Base-by-base conservation (phyloP, 352 stramenopile species). In the Globisporangium irregulare region DNA sequence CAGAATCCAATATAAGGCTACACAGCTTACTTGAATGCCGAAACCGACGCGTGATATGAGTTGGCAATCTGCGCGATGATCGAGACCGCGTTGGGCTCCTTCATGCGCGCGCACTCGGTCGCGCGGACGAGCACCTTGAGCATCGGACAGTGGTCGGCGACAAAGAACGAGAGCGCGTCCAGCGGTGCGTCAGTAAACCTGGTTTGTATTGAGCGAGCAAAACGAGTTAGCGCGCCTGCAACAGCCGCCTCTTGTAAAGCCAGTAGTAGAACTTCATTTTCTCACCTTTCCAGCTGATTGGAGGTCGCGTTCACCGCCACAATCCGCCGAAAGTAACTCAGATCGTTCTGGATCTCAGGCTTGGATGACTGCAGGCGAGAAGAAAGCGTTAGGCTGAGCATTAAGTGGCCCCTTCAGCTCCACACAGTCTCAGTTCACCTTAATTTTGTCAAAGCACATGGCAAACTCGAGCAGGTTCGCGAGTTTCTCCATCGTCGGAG, bases 81-180 rank as follows among this genome's bases (percentile, higher is more conserved):
- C 18, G 72, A 59, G 27, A 82, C 74, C 20, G 71, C 70, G 6
- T 70, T 69, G 15, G 73, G 71, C 9, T 86, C 74, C 53, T 83
- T 78, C 36, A 61, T 72, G 53, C 75, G 76, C 14, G 74, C 67
- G 38, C 68, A 66, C 48, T 85, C 76, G 18, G 84, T 73, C 22
- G 78, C 79, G 58, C 74, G 73, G 55, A 80, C 67, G 27, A 90
- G 59, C 29, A 78, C 72, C 72, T 86, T 86, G 43, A 87, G 71
- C 81, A 88, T 88, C 36, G 81, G 81, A 32, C 68, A 81, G 56
- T 87, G 76, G 27, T 90, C 74, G 14, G 79, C 80, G 53, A 90
- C 78, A 41, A 90, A 90, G 72, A 90, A 82, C 24, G 81, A 90
- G 48, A 90, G 78, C 1, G 72, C 66, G 57, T 88, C 81, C 57